phyloP scores from a whole-genome alignment of 202 grass and related monocot genomes.

The Thinopyrum obtusiflorum region DNA sequence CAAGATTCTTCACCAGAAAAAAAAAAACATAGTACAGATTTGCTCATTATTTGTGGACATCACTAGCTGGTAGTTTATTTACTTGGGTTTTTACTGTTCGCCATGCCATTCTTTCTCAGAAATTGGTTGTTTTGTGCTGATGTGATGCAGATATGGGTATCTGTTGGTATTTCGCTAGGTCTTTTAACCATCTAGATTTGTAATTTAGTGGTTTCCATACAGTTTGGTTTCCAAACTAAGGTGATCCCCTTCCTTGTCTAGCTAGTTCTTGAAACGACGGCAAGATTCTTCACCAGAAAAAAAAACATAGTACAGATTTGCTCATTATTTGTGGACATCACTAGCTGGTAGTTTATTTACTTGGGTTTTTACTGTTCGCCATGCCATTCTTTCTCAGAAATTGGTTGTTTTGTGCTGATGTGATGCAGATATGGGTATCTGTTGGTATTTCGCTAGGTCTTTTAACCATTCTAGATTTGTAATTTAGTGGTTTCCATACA shows the following conservation, averaged over 20 bases:
- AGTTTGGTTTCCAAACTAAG: constrained; percentile 65
- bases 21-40: not conserved
- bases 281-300: not conserved
- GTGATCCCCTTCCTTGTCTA: constrained; percentile 30
- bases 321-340: not conserved
- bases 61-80: not conserved
- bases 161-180: not conserved
- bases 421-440: not conserved
- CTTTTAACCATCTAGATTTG: not conserved
- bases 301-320: not conserved
- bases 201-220: not conserved
- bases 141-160: not conserved
- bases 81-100: not conserved
- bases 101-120: not conserved
- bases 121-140: constrained; percentile 8
- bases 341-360: not conserved
- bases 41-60: not conserved
- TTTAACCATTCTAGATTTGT: not conserved
- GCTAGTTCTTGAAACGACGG: not conserved
- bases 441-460: not conserved
- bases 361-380: not conserved
- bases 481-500: not conserved
- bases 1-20: not conserved
- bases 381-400: not conserved
- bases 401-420: constrained; percentile 6